Percentiles rank a stretch among this genome's conserved stretches.
Evolutionary conservation across 441 rosid species (phyloP).

Genomic region (Viola pubescens): DNA sequence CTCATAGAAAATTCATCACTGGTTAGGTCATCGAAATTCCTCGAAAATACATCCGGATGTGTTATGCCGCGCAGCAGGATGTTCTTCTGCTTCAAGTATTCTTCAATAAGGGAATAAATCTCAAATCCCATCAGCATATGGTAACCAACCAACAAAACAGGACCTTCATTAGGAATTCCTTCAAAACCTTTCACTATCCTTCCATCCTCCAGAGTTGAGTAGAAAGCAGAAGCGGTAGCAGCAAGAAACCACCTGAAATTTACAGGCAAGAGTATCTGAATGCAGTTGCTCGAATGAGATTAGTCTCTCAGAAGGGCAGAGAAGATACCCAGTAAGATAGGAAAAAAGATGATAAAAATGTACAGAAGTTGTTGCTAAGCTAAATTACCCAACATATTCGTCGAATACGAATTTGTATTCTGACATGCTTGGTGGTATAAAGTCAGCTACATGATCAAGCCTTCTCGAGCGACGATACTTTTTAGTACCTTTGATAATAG

Average conservation of each 20-base stretch:
- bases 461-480: slow-evolving; percentile 49
- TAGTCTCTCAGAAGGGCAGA: too few species aligned
- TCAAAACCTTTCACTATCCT: slow-evolving; percentile 69
- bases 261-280: too few species aligned
- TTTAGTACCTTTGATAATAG: slow-evolving; percentile 51
- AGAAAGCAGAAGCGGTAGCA: slow-evolving; percentile 42
- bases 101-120: slow-evolving; percentile 42
- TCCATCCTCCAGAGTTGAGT: slow-evolving; percentile 77
- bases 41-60: slow-evolving; percentile 51
- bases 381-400: slow-evolving; percentile 39
- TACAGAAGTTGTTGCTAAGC: neutral
- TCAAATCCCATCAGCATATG: slow-evolving; percentile 79
- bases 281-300: too few species aligned
- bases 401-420: slow-evolving; percentile 39
- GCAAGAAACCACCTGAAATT: slow-evolving; percentile 33
- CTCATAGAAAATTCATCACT: slow-evolving; percentile 20
- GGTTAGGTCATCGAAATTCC: slow-evolving; percentile 14
- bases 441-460: slow-evolving; percentile 43
- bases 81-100: slow-evolving; percentile 57
- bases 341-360: too few species aligned
- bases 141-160: slow-evolving; percentile 32
- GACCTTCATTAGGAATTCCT: slow-evolving; percentile 73
- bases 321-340: too few species aligned
- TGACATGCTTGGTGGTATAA: slow-evolving; percentile 59
- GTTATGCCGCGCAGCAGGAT: slow-evolving; percentile 57